phyloP scores from a whole-genome alignment of 1,284 basidiomycete genomes.

The Ceraceosorus guamensis region DNA sequence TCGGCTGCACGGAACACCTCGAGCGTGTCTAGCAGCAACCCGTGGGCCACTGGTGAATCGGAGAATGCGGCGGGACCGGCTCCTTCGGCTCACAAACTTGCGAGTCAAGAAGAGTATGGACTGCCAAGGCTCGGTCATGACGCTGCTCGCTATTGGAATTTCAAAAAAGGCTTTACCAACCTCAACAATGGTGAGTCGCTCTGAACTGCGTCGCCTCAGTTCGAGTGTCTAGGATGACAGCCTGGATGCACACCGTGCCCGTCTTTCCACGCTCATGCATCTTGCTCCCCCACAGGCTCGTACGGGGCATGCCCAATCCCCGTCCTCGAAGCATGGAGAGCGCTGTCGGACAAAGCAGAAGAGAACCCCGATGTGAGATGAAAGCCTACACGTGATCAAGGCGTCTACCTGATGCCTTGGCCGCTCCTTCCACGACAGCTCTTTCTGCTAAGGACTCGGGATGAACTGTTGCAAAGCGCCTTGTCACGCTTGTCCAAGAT shows the following conservation, averaged over 20 bases:
- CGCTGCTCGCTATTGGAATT: background rate
- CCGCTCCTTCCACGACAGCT: background rate
- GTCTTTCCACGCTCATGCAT: no score
- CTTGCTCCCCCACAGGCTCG: constrained; percentile 1
- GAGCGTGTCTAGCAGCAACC: background rate
- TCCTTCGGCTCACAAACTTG: constrained; percentile 1
- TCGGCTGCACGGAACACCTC: background rate
- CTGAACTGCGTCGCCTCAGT: constrained; percentile 2
- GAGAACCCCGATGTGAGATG: constrained; percentile 10
- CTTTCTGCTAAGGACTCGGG: background rate
- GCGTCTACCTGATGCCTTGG: background rate
- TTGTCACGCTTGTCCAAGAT: background rate
- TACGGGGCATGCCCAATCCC: constrained; percentile 9
- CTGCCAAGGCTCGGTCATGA: background rate
- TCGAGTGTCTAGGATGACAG: background rate
- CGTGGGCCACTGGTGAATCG: background rate
- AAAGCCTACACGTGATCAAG: background rate
- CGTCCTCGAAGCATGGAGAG: constrained; percentile 5
- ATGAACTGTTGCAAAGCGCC: background rate
- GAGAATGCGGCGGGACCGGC: background rate
- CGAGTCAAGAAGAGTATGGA: background rate
- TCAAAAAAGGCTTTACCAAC: background rate
- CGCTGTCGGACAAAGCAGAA: constrained; percentile 1
- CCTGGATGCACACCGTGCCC: background rate
- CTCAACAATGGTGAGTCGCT: constrained; percentile 1